phyloP scores from a whole-genome alignment of 2,329 filamentous ascomycete genomes.

The Rasamsonia emersonii region DNA sequence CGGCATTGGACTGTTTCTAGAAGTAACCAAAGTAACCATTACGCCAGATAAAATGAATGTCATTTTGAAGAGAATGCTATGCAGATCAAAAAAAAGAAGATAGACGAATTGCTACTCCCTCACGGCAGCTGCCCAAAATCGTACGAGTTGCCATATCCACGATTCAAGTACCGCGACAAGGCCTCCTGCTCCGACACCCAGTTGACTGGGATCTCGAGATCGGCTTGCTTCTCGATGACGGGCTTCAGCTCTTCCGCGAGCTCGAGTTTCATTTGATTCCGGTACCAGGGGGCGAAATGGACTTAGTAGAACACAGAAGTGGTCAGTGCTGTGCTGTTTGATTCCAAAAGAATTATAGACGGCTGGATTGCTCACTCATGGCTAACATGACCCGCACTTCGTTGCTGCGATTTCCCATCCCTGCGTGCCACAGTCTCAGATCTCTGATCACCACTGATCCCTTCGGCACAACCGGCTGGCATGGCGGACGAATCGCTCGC shows the following conservation, averaged over 20 bases:
- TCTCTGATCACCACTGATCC: constrained; percentile 52
- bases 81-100: neutral
- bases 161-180: constrained; percentile 42
- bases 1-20: too few species aligned
- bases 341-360: neutral
- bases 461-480: constrained; percentile 45
- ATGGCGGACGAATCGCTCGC: constrained; percentile 31
- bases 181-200: constrained; percentile 40
- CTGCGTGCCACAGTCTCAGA: constrained; percentile 55
- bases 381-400: constrained; percentile 51
- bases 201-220: constrained; percentile 44
- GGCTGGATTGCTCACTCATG: constrained; percentile 28
- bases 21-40: too few species aligned
- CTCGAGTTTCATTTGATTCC: constrained; percentile 51
- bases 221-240: constrained; percentile 33
- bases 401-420: constrained; percentile 50
- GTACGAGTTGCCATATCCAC: constrained; percentile 55
- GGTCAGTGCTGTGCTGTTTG: neutral
- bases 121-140: constrained; percentile 46
- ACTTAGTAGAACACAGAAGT: constrained; percentile 19
- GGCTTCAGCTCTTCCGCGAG: constrained; percentile 43
- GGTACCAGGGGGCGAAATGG: constrained; percentile 51
- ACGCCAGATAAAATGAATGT: too few species aligned
- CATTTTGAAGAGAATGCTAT: neutral
- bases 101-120: neutral